Percentiles rank a stretch among this genome's conserved stretches.
These are phyloP conservation scores for Pseudogymnoascus sp. DNA, from an alignment of 2,329 filamentous ascomycete genomes.

Conservation along the genomic window DNA sequence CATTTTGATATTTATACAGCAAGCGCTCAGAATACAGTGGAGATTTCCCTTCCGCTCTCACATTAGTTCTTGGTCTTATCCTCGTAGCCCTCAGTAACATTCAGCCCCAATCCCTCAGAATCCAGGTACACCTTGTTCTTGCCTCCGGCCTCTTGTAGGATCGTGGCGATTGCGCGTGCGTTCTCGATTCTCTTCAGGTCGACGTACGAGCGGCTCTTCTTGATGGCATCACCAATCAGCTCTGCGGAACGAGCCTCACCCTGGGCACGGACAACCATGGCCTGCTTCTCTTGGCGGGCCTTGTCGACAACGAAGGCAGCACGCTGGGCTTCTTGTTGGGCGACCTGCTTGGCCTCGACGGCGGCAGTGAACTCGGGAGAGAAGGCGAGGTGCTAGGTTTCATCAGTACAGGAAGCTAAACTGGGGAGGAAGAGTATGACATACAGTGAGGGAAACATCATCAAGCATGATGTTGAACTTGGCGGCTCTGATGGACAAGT, in stretches of 20 bases:
- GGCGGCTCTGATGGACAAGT: conserved; percentile 80
- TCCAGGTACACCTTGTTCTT: conserved; percentile 94
- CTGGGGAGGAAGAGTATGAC: conserved; percentile 22
- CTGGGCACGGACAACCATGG: conserved; percentile 95
- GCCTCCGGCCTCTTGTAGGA: conserved; percentile 76
- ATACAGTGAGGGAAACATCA: conserved; percentile 90
- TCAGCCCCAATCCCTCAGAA: conserved; percentile 80
- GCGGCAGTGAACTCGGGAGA: conserved; percentile 67
- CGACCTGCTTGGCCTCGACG: conserved; percentile 66
- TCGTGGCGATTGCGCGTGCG: conserved; percentile 75
- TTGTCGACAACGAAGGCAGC: conserved; percentile 98
- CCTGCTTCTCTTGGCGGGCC: conserved; percentile 98
- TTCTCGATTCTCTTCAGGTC: conserved; percentile 98
- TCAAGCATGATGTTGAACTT: conserved; percentile 97
- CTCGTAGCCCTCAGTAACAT: conserved; percentile 55
- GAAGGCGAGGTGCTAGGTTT: conserved; percentile 56
- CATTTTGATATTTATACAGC: conserved; percentile 11
- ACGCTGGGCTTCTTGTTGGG: conserved; percentile 88
- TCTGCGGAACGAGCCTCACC: conserved; percentile 97
- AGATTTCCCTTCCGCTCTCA: conserved; percentile 32
- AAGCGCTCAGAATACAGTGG: conserved; percentile 36
- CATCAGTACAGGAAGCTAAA: conserved; percentile 5
- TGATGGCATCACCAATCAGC: conserved; percentile 97
- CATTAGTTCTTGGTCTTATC: conserved; percentile 40
- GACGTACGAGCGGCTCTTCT: conserved; percentile 96